Evolutionary conservation across 2,329 filamentous ascomycete species (phyloP).

Genomic region (Aspergillus sp.): DNA sequence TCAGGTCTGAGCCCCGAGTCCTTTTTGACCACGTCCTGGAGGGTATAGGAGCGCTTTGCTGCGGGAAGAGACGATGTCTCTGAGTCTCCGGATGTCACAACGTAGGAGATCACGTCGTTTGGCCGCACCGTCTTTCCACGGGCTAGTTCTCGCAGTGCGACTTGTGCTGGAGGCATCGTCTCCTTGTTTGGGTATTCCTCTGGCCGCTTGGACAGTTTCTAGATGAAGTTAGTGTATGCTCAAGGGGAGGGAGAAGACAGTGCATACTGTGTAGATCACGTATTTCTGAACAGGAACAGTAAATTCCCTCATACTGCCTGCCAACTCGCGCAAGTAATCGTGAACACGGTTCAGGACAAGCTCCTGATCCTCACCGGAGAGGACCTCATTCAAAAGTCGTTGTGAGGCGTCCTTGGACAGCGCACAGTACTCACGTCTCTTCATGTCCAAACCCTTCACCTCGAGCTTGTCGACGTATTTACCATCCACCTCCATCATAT

Average conservation of each 20-base stretch:
- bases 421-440: constrained; percentile 91
- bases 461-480: constrained; percentile 94
- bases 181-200: constrained; percentile 92
- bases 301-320: constrained; percentile 80
- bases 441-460: constrained; percentile 98
- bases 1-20: constrained; percentile 78
- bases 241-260: background rate
- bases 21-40: constrained; percentile 78
- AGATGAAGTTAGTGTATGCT: constrained; percentile 18
- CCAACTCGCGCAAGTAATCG: constrained; percentile 84
- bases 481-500: constrained; percentile 83
- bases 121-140: constrained; percentile 85
- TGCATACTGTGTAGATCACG: constrained; percentile 78
- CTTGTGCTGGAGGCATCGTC: constrained; percentile 95
- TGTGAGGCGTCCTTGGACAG: constrained; percentile 93
- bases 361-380: constrained; percentile 91
- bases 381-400: constrained; percentile 85
- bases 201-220: constrained; percentile 89
- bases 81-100: constrained; percentile 71
- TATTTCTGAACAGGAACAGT: constrained; percentile 79
- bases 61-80: constrained; percentile 63
- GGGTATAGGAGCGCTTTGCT: constrained; percentile 85
- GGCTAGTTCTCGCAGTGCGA: constrained; percentile 82
- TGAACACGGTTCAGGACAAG: constrained; percentile 85
- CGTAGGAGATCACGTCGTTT: constrained; percentile 94